phyloP scores from a whole-genome alignment of 2,329 filamentous ascomycete genomes.

The Aureobasidium subglaciale region DNA sequence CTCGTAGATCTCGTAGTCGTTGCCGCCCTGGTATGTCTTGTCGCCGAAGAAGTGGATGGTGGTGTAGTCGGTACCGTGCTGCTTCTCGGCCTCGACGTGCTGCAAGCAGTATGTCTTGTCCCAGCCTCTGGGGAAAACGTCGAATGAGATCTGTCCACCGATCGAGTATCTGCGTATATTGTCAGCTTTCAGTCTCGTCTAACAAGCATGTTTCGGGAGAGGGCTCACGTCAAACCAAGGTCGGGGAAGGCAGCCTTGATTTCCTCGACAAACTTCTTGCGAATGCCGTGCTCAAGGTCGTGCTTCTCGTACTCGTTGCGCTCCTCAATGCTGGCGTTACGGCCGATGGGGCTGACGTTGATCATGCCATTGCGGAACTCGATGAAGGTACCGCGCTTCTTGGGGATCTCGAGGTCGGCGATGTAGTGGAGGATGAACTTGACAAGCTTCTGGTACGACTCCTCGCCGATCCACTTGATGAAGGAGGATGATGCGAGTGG shows the following conservation, averaged over 20 bases:
- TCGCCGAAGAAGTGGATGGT: constrained; percentile 98
- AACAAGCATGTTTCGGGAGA: neutral
- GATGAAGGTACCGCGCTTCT: constrained; percentile 78
- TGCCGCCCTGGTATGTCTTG: constrained; percentile 85
- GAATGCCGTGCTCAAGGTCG: constrained; percentile 69
- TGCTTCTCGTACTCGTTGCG: constrained; percentile 74
- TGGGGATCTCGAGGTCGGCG: constrained; percentile 72
- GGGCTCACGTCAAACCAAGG: constrained; percentile 70
- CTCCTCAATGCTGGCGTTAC: constrained; percentile 77
- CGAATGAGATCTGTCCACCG: constrained; percentile 95
- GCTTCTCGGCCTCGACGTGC: constrained; percentile 70
- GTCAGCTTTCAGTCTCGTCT: neutral
- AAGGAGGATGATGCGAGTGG: constrained; percentile 73
- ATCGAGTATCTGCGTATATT: constrained; percentile 65
- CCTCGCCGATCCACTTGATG: constrained; percentile 86
- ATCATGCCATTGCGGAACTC: constrained; percentile 91
- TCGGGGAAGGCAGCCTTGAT: constrained; percentile 77
- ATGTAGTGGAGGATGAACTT: constrained; percentile 74
- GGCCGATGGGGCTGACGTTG: constrained; percentile 75
- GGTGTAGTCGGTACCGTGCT: constrained; percentile 65
- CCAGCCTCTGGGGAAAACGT: constrained; percentile 95
- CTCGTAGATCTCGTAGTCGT: constrained; percentile 89
- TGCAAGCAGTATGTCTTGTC: constrained; percentile 96
- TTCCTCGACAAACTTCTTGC: constrained; percentile 66
- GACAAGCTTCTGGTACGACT: constrained; percentile 70